Evolutionary conservation across 2,329 filamentous ascomycete genomes (phyloP).

Genomic region (Aspergillus nomiae): DNA sequence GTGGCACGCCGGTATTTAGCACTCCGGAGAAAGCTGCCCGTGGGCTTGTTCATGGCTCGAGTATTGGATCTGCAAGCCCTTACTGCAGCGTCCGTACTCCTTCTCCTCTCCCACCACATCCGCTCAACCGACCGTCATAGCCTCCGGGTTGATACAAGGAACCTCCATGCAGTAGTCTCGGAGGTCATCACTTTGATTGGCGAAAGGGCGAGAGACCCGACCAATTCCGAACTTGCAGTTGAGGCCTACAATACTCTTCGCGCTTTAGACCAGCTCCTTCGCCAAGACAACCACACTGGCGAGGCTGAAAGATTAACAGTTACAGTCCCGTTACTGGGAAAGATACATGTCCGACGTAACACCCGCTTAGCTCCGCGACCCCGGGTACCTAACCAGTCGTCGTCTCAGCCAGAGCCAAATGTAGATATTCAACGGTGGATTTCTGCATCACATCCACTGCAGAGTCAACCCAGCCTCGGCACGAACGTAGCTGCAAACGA

Average conservation of each 20-base stretch:
- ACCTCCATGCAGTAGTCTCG: constrained; percentile 6
- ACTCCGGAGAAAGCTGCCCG: constrained; percentile 14
- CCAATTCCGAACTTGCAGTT: constrained; percentile 12
- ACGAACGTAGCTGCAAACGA: neutral
- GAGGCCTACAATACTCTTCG: constrained; percentile 12
- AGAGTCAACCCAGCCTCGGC: neutral
- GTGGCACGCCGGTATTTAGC: constrained; percentile 15
- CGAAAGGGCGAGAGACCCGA: constrained; percentile 8
- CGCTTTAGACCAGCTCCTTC: constrained; percentile 14
- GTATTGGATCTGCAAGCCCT: constrained; percentile 22
- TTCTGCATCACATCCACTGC: neutral
- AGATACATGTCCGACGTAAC: constrained; percentile 21
- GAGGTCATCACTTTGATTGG: constrained; percentile 15
- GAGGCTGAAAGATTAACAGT: constrained; percentile 12
- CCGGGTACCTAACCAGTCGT: neutral
- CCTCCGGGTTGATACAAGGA: constrained; percentile 12
- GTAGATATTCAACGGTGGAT: neutral
- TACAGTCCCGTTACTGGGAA: constrained; percentile 21
- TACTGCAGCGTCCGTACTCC: constrained; percentile 14
- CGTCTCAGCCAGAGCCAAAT: neutral
- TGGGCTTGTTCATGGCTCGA: constrained; percentile 16
- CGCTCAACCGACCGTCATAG: constrained; percentile 8
- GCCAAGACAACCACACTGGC: constrained; percentile 7
- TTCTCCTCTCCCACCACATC: constrained; percentile 15
- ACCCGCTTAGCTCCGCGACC: neutral